A percentile compares a stretch with the other conserved stretches of the same genome.
Conservation (phyloP, 495 filamentous ascomycete species). For the Penicillium argentinense region DNA sequence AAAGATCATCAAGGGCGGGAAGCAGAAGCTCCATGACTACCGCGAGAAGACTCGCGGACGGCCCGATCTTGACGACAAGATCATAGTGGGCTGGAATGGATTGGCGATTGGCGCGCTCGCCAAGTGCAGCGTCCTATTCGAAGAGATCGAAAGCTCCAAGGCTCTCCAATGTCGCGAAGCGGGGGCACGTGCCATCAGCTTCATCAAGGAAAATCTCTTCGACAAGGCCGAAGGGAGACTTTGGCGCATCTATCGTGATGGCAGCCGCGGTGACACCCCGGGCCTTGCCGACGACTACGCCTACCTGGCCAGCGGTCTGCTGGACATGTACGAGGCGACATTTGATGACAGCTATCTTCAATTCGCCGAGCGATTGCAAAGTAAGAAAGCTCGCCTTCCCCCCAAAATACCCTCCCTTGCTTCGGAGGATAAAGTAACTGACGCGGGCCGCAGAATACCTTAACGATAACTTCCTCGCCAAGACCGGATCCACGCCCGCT, state of each 20-base stretch:
- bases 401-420: not conserved
- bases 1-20: conserved; percentile 65
- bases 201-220: conserved; percentile 79
- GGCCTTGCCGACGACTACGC: conserved; percentile 97
- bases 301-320: conserved; percentile 77
- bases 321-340: conserved; percentile 87
- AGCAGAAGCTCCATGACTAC: conserved; percentile 69
- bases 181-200: conserved; percentile 68
- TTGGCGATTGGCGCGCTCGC: conserved; percentile 83
- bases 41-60: conserved; percentile 72
- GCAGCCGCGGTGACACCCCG: conserved; percentile 60
- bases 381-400: conserved; percentile 39
- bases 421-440: conserved; percentile 4
- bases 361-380: conserved; percentile 82
- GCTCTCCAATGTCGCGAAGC: conserved; percentile 58
- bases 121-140: conserved; percentile 67
- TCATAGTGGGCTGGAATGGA: conserved; percentile 86
- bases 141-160: conserved; percentile 56
- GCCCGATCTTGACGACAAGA: conserved; percentile 88
- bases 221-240: conserved; percentile 61
- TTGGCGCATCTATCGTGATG: conserved; percentile 76
- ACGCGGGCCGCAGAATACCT: conserved; percentile 55
- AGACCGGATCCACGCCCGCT: conserved; percentile 42
- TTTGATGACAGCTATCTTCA: conserved; percentile 76
- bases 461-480: conserved; percentile 67